phyloP scores from a whole-genome alignment of 2,329 filamentous ascomycete genomes.

The Microsporum audouinii region DNA sequence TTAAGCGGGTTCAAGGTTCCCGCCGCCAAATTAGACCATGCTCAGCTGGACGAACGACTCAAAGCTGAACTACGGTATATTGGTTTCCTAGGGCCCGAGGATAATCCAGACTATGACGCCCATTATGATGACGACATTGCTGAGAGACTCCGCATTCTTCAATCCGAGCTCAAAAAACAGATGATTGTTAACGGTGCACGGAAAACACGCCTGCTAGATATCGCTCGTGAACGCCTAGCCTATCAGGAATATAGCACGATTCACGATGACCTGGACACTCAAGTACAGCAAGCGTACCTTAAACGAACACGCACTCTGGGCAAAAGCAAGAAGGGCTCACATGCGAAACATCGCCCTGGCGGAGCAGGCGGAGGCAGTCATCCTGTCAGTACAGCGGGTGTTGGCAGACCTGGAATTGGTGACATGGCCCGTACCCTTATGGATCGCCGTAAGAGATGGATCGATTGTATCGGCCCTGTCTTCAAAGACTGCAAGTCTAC shows the following conservation, averaged over 20 bases:
- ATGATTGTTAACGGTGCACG: constrained; percentile 81
- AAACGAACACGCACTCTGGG: constrained; percentile 91
- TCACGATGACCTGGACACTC: constrained; percentile 86
- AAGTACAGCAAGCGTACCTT: constrained; percentile 88
- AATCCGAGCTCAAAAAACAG: constrained; percentile 69
- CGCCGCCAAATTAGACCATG: constrained; percentile 69
- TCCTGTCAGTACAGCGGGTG: constrained; percentile 27
- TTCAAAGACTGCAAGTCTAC: constrained; percentile 72
- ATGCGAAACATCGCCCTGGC: constrained; percentile 46
- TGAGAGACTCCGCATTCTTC: constrained; percentile 73
- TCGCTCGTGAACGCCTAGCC: constrained; percentile 86
- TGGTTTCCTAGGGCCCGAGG: constrained; percentile 65
- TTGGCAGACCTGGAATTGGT: constrained; percentile 57
- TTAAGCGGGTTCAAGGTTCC: constrained; percentile 70
- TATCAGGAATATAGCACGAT: constrained; percentile 96
- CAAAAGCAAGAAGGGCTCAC: constrained; percentile 79
- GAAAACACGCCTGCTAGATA: constrained; percentile 72
- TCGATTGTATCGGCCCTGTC: constrained; percentile 77
- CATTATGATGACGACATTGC: constrained; percentile 92
- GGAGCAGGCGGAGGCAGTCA: constrained; percentile 63
- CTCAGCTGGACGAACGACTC: constrained; percentile 76
- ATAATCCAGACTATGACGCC: constrained; percentile 67
- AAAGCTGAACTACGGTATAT: constrained; percentile 86
- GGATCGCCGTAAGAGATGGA: constrained; percentile 83
- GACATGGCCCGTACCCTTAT: constrained; percentile 85